Evolutionary conservation across 225 moss, liverwort and hornwort species (phyloP).

Genomic region (Bryum argenteum): DNA sequence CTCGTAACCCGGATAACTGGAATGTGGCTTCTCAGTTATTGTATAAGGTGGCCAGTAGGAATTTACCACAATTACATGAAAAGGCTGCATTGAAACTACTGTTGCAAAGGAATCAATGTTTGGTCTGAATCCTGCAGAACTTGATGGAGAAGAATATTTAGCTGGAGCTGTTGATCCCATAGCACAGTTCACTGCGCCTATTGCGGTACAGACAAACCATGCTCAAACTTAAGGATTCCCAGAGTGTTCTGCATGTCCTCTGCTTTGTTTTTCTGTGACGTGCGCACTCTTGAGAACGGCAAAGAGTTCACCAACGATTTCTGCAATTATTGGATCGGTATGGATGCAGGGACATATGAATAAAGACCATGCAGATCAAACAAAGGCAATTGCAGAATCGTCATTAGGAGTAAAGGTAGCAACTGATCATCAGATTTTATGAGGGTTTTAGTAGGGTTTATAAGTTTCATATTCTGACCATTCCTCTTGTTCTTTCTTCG

Average conservation of each 20-base stretch:
- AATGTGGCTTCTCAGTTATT: slow-evolving; percentile 8
- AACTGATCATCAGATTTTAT: slow-evolving; percentile 16
- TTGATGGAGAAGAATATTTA: slow-evolving; percentile 68
- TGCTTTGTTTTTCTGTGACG: slow-evolving; percentile 15
- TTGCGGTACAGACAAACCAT: slow-evolving; percentile 62
- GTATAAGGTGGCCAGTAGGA: not conserved
- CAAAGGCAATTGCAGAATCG: slow-evolving; percentile 75
- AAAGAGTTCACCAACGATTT: not conserved
- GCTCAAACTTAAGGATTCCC: slow-evolving; percentile 20
- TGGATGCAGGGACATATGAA: slow-evolving; percentile 92
- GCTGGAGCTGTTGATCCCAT: slow-evolving; percentile 80
- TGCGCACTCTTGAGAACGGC: not conserved
- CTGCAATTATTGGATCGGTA: not conserved
- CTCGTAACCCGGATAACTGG: slow-evolving; percentile 3
- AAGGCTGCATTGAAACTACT: slow-evolving; percentile 4
- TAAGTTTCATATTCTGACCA: not conserved
- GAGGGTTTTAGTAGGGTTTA: not conserved
- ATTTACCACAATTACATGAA: not conserved
- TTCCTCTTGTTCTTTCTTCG: slow-evolving; percentile 4
- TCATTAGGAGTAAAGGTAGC: slow-evolving; percentile 78
- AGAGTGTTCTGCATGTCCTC: slow-evolving; percentile 12
- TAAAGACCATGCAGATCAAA: slow-evolving; percentile 88
- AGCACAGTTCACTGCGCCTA: slow-evolving; percentile 77
- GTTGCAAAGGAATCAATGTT: slow-evolving; percentile 6
- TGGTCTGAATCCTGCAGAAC: slow-evolving; percentile 48